Evolutionary conservation across 2,329 filamentous ascomycete species (phyloP), one percentile per base, ranked within the genome.

Genomic region (Grosmannia serpens): DNA sequence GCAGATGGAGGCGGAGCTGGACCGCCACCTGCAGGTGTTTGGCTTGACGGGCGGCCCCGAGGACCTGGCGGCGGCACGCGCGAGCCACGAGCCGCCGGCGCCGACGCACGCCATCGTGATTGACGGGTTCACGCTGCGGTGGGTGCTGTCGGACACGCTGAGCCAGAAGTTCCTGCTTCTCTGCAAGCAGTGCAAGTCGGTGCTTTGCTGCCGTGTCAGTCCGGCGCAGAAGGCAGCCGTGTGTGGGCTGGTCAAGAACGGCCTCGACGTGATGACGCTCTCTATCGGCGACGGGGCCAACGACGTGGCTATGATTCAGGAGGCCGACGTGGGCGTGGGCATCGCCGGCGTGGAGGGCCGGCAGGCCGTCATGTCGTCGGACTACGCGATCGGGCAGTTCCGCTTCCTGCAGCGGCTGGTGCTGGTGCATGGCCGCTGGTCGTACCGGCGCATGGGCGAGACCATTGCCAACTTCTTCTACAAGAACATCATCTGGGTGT

Each of bases 381-480:
- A 96, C 70, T 96, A 95, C 69, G 91, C 91, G 56, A 95, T 96
- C 69, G 91, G 89, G 1, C 91, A 96, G 71, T 96, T 96, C 77
- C 83, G 90, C 47, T 96, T 89, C 75, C 77, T 96, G 56, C 86
- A 91, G 66, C 80, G 91, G 58, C 77, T 96, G 61, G 82, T 96
- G 33, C 81, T 96, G 24, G 91, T 96, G 5, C 91, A 96, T 69
- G 91, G 91, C 60, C 84, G 91, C 60, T 96, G 91, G 89, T 96
- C 91, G n/a, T 99, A 99, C 74, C 84, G 92, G 57, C 85, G 94
- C 66, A 76, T 99, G 70, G 90, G 87, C 33, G 94, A 99, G 75
- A 89, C 87, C 53, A 96, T 95, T 67, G 90, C 91, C 71, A 99
- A 99, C 72, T 99, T 99, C 80, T 99, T 99, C 78, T 99, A 97